Base-by-base conservation (phyloP, 1,284 basidiomycete species). In the Malassezia psittaci region DNA sequence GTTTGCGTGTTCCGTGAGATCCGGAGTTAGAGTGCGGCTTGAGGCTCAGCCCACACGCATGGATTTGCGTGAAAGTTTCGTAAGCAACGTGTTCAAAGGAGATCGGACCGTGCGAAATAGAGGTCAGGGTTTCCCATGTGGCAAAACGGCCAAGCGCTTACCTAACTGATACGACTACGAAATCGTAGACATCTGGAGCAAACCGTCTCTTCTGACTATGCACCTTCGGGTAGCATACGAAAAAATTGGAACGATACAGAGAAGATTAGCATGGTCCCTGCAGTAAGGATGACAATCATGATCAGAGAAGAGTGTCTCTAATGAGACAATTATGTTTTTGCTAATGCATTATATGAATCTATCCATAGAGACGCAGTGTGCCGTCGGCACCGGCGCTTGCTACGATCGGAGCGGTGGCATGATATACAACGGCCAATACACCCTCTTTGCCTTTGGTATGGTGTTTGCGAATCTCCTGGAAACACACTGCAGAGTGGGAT, bases 301-400 rank as follows among this genome's bases (percentile, higher is more conserved):
- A 57, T 57, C 55, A 57, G 55, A 57, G 51, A 57, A 57, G 55
- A 48, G 55, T 57, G 55, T 57, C 50, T 57, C 55, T 36, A 19
- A 43, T 29, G 55, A 57, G 50, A 57, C 55, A 52, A 57, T 57
- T 57, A 57, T 57, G 55, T 57, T 57, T 57, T 57, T 47, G 37
- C 29, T 34, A 29, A 29, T 29, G 24, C 24, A n/a, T n/a, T n/a
- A n/a, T 29, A 46, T 24, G 13, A 15, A 18, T 15, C 35, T 46
- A 68, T 13, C 72, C 70, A 43, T 65, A 96, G 43, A 96, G 79
- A 75, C 90, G 89, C 58, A 96, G 83, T 29, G 90, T 84, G n/a
- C 90, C 90, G 76, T 96, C 91, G 8, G 90, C 89, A 16, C 91
- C 91, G 6, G 88, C 87, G 69, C 87, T 90, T 10, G 86, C 89